phyloP scores from a whole-genome alignment of 2,329 filamentous ascomycete genomes.

The Fusarium nygamai region DNA sequence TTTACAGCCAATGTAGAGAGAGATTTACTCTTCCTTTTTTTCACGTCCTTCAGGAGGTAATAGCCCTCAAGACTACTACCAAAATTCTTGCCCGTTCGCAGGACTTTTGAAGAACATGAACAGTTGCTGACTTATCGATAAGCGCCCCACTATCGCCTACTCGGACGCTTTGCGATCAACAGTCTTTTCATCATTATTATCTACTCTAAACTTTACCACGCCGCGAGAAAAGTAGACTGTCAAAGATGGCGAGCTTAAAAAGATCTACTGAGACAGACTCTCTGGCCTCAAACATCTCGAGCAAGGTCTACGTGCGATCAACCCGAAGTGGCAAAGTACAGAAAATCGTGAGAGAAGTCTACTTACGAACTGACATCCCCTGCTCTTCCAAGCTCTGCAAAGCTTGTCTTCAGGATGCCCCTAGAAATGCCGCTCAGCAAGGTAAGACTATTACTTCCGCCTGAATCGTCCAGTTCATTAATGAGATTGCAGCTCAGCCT shows the following conservation, averaged over 20 bases:
- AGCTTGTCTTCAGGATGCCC: conserved; percentile 77
- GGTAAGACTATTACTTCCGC: conserved; percentile 59
- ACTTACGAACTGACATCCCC: conserved; percentile 94
- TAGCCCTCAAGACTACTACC: neutral
- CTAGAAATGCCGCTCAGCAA: conserved; percentile 80
- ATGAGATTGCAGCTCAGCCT: conserved; percentile 67
- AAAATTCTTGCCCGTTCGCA: neutral
- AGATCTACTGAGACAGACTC: conserved; percentile 63
- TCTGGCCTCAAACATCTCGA: conserved; percentile 80
- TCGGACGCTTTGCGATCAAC: conserved; percentile 36
- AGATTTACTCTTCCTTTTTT: neutral
- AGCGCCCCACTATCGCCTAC: conserved; percentile 40
- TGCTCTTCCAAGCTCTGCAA: conserved; percentile 93
- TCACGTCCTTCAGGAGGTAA: neutral
- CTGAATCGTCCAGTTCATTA: neutral
- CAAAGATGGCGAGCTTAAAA: conserved; percentile 73
- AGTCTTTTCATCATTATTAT: conserved; percentile 33
- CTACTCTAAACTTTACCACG: conserved; percentile 8
- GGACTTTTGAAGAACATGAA: neutral
- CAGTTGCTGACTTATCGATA: conserved; percentile 44
- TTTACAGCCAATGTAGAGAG: neutral
- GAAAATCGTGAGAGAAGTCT: conserved; percentile 97
- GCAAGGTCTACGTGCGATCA: conserved; percentile 94
- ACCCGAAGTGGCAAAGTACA: conserved; percentile 97
- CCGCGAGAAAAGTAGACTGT: neutral